Evolutionary conservation across 2,329 filamentous ascomycete species (phyloP).

Genomic region (Exserohilum rostratum): DNA sequence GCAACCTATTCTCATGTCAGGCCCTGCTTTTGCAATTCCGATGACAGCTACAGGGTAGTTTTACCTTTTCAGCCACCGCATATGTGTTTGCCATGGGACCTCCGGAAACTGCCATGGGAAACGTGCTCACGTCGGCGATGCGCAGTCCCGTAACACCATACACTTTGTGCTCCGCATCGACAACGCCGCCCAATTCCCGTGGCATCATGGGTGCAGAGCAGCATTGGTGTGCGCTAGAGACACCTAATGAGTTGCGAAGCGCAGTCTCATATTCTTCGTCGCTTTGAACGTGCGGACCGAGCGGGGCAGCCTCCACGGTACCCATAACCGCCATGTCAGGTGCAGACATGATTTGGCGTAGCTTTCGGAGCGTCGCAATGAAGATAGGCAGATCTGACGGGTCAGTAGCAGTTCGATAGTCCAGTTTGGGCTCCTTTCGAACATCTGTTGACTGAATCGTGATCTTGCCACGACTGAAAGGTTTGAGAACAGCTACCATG

Average conservation of each 20-base stretch:
- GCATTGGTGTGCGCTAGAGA: conserved; percentile 28
- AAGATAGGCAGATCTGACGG: conserved; percentile 41
- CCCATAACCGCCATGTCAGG: conserved; percentile 39
- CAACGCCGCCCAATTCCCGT: conserved; percentile 25
- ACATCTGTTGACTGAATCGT: conserved; percentile 38
- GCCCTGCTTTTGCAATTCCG: background rate
- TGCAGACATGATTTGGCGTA: conserved; percentile 39
- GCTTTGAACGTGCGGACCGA: conserved; percentile 17
- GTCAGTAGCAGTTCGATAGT: conserved; percentile 38
- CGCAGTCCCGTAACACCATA: conserved; percentile 27
- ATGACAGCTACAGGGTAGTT: background rate
- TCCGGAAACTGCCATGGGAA: conserved; percentile 22
- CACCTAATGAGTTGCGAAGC: conserved; percentile 12
- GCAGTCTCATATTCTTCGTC: conserved; percentile 8
- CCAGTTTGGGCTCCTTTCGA: conserved; percentile 29
- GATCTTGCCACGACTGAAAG: conserved; percentile 45
- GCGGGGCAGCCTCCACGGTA: conserved; percentile 39
- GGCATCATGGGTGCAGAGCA: conserved; percentile 32
- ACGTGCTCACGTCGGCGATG: conserved; percentile 34
- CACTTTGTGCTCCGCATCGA: conserved; percentile 24
- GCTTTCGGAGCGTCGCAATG: conserved; percentile 40
- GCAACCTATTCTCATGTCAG: background rate
- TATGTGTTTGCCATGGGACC: conserved; percentile 25
- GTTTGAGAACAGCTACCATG: conserved; percentile 39
- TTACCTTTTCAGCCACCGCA: conserved; percentile 28